Evolutionary conservation across 495 filamentous ascomycete genomes (phyloP).

Genomic region (Copromyces sp.): DNA sequence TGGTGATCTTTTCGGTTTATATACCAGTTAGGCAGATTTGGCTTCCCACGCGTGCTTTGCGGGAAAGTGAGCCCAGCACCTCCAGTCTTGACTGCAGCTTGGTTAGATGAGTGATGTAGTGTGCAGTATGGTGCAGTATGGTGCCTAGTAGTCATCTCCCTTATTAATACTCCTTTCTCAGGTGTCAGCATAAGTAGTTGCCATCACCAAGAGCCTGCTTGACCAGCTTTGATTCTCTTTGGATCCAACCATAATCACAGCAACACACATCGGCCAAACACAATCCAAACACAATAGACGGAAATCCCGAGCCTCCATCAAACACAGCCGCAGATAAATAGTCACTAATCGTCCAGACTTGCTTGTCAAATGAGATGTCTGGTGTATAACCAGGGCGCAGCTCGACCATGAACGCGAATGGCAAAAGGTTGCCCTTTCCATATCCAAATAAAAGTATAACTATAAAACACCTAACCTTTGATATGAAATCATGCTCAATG

Average conservation of each 20-base stretch:
- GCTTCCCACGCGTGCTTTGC: not conserved
- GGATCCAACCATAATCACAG: not conserved
- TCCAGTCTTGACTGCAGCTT: not conserved
- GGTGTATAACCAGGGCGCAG: not conserved
- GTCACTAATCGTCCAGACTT: not conserved
- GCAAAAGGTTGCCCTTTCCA: not conserved
- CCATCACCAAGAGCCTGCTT: not conserved
- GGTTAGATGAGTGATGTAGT: not conserved
- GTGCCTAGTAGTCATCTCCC: not conserved
- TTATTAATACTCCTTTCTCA: not conserved
- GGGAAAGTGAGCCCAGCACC: not conserved
- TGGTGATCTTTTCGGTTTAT: not conserved
- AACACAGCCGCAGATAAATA: not conserved
- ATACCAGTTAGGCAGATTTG: not conserved
- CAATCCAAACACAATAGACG: not conserved
- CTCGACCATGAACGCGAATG: not conserved
- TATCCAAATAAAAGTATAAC: not conserved
- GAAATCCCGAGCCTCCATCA: not conserved
- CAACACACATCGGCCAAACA: not conserved
- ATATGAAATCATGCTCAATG: conserved; percentile 38
- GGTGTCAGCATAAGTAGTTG: not conserved
- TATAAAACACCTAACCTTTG: not conserved
- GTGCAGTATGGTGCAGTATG: no score
- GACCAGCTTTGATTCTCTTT: not conserved
- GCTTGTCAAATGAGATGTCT: not conserved